Evolutionary conservation across 2,329 filamentous ascomycete species (phyloP).

Genomic region (Didymella segeticola): DNA sequence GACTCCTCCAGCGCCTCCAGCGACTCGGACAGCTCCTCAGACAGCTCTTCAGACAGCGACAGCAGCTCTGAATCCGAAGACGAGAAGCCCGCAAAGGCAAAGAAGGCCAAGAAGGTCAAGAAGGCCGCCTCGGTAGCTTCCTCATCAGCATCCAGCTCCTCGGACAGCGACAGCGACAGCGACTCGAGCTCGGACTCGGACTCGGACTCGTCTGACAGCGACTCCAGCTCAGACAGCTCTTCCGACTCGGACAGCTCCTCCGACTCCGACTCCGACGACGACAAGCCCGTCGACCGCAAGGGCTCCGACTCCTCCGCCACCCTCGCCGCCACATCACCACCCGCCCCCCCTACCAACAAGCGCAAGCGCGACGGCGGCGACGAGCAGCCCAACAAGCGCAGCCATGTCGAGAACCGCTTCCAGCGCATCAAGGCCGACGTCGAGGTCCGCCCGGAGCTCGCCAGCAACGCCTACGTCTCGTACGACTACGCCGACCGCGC

Average conservation of each 20-base stretch:
- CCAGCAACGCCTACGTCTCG: slow-evolving; percentile 80
- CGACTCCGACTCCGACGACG: slow-evolving; percentile 27
- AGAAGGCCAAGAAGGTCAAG: slow-evolving; percentile 32
- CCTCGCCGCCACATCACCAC: slow-evolving; percentile 38
- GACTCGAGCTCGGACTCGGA: slow-evolving; percentile 16
- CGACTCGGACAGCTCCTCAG: slow-evolving; percentile 29
- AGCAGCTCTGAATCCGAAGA: slow-evolving; percentile 30
- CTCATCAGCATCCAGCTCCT: slow-evolving; percentile 41
- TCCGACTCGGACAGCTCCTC: slow-evolving; percentile 26
- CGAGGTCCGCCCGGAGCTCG: slow-evolving; percentile 70
- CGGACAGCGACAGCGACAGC: slow-evolving; percentile 24
- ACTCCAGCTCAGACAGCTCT: slow-evolving; percentile 25
- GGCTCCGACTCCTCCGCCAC: slow-evolving; percentile 53
- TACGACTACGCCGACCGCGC: slow-evolving; percentile 91
- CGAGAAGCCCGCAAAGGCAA: slow-evolving; percentile 27
- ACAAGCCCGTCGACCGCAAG: slow-evolving; percentile 42
- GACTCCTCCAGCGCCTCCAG: slow-evolving; percentile 36
- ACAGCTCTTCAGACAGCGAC: slow-evolving; percentile 30
- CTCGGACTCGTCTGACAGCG: slow-evolving; percentile 24
- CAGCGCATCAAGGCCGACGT: slow-evolving; percentile 76
- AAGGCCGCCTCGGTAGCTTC: slow-evolving; percentile 38
- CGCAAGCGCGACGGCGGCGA: slow-evolving; percentile 48
- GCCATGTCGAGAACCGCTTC: slow-evolving; percentile 64
- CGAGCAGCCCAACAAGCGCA: slow-evolving; percentile 42
- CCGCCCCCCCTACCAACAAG: slow-evolving; percentile 49